Evolutionary conservation across 345 rosid genomes (phyloP).

Genomic region (Laguncularia racemosa): DNA sequence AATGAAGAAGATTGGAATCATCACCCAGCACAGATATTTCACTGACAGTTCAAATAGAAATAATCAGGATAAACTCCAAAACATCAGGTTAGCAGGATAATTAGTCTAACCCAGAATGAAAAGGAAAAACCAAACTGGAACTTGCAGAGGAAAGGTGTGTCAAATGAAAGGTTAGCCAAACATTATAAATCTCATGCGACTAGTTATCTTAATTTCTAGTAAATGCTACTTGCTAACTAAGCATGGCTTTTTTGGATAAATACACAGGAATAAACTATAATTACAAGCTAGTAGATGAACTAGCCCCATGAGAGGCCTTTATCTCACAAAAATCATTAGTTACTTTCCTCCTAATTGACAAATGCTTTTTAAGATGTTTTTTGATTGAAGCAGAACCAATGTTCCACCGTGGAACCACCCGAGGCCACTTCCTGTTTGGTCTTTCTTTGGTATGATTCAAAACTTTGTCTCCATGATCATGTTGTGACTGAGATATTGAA

Average conservation of each 20-base stretch:
- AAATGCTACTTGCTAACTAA: too few relatives aligned
- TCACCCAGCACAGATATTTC: too few relatives aligned
- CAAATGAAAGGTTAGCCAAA: too few relatives aligned
- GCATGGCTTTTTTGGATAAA: neutral
- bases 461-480: conserved; percentile 17
- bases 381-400: conserved; percentile 34
- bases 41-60: too few relatives aligned
- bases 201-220: too few relatives aligned
- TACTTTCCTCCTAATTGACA: conserved; percentile 23
- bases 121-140: too few relatives aligned
- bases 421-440: conserved; percentile 33
- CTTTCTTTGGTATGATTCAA: conserved; percentile 25
- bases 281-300: conserved; percentile 12
- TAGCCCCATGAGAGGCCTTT: conserved; percentile 2
- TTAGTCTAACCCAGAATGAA: too few relatives aligned
- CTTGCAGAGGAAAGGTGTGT: too few relatives aligned
- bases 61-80: too few relatives aligned
- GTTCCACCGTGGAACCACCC: conserved; percentile 11
- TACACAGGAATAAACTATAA: conserved; percentile 3
- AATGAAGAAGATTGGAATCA: too few relatives aligned
- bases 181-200: too few relatives aligned
- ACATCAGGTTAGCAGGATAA: too few relatives aligned
- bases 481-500: conserved; percentile 33
- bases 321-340: conserved; percentile 20
- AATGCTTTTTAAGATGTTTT: conserved; percentile 42